phyloP scores from a whole-genome alignment of 1,284 basidiomycete species.

The Sporisorium exsertum region DNA sequence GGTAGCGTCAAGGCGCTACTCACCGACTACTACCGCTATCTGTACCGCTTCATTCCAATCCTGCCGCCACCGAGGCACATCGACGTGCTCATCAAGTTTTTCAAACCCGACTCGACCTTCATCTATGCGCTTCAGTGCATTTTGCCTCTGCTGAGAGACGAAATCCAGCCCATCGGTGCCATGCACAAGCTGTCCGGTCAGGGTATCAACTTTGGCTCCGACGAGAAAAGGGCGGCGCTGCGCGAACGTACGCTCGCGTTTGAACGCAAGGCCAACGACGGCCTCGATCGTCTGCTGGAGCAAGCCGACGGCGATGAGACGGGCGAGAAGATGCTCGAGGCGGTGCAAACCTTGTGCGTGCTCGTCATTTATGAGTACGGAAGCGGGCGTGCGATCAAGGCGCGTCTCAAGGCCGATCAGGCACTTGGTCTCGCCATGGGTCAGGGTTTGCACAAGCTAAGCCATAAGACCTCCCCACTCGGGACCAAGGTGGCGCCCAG shows the following conservation, averaged over 20 bases:
- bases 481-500: conserved; percentile 34
- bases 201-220: conserved; percentile 56
- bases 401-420: conserved; percentile 63
- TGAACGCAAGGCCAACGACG: conserved; percentile 57
- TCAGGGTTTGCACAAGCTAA: conserved; percentile 59
- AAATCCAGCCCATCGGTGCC: conserved; percentile 50
- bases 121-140: conserved; percentile 59
- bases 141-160: conserved; percentile 54
- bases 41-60: conserved; percentile 64
- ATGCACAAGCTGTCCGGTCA: conserved; percentile 43
- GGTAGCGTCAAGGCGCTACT: conserved; percentile 43
- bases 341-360: conserved; percentile 59
- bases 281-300: conserved; percentile 57
- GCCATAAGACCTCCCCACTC: conserved; percentile 27
- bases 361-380: conserved; percentile 63
- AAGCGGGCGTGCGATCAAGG: conserved; percentile 60
- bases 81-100: conserved; percentile 39
- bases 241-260: conserved; percentile 43
- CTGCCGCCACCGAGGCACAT: conserved; percentile 52
- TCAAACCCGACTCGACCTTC: conserved; percentile 54
- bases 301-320: conserved; percentile 39
- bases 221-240: conserved; percentile 50
- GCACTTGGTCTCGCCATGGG: conserved; percentile 64
- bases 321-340: conserved; percentile 53
- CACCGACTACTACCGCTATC: conserved; percentile 60